Evolutionary conservation across 495 filamentous ascomycete species (phyloP), one percentile per base, ranked within the genome.

Genomic region (Daldinia grandis): DNA sequence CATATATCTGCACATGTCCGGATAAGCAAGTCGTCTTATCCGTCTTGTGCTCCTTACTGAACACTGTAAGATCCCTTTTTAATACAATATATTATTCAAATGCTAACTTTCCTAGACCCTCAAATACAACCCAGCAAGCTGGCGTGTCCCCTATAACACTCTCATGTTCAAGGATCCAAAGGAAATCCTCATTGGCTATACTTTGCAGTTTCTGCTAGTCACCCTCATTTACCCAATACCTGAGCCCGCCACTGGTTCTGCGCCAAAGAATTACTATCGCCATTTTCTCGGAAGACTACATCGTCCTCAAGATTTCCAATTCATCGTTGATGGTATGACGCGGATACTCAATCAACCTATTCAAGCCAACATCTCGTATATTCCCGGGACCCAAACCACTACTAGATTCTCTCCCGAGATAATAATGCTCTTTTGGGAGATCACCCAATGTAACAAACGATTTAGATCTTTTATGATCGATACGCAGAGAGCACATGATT

Each of bases 401-500:
- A 80, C 93, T 62, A 93, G 91, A 79, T 97, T 94, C 85, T 93
- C 94, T 2, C 94, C 96, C 7, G 95, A 99, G 79, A 97, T 97
- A 83, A 88, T 98, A 38, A 94, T 98, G 85, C 87, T 99, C 2
- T 99, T 98, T 78, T 99, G 95, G 95, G 95, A 99, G 80, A 87
- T 92, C 7, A 86, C 97, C 28, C 95, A 99, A 78, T 98, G 95
- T 85, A 99, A 99, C 79, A 98, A 97, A 81, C 87, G 96, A 54
- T 98, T 99, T 80, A 85, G 96, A 54, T 95, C 93, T 1, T 99
- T 97, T 79, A 95, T 99, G 75, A 94, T 98, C 67, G 95, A 98
- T 70, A 98, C 95, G 0, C 93, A 97, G 71, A 85, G 94, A 40
- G 91, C 93, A 0, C 92, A 97, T 75, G 95, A 99, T 76, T 98